Evolutionary conservation across 1,139 yeast species (phyloP).

Genomic region (Suhomyces terraborum): DNA sequence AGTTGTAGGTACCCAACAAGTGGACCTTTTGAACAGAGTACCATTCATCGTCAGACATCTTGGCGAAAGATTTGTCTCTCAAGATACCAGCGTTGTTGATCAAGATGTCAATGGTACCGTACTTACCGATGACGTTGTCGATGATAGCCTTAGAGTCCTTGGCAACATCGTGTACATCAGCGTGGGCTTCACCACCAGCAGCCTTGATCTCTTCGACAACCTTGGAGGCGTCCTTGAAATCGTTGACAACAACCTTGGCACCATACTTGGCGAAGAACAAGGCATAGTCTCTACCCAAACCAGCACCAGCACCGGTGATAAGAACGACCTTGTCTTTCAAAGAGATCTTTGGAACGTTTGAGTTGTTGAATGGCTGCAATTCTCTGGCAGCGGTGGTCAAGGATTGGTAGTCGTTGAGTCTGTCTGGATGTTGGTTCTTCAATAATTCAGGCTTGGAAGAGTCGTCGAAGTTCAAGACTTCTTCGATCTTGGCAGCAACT

Average conservation of each 20-base stretch:
- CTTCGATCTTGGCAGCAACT: conserved; percentile 67
- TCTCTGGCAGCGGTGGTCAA: conserved; percentile 54
- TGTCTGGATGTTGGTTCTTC: conserved; percentile 65
- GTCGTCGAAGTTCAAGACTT: conserved; percentile 62
- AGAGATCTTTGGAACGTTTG: conserved; percentile 52
- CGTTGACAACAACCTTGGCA: conserved; percentile 94
- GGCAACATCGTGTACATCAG: conserved; percentile 80
- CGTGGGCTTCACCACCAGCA: conserved; percentile 83
- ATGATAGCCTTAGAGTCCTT: conserved; percentile 75
- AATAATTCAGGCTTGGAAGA: conserved; percentile 53
- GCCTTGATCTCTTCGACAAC: conserved; percentile 78
- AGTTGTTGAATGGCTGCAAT: conserved; percentile 57
- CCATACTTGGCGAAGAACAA: conserved; percentile 83
- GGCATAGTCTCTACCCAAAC: conserved; percentile 92
- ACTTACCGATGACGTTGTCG: conserved; percentile 72
- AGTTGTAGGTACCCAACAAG: conserved; percentile 75
- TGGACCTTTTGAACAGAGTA: conserved; percentile 78
- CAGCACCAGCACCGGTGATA: conserved; percentile 95
- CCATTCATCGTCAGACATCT: conserved; percentile 88
- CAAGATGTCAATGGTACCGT: conserved; percentile 83
- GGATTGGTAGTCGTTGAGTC: conserved; percentile 60
- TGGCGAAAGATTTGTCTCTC: conserved; percentile 84
- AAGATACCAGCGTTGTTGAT: conserved; percentile 94
- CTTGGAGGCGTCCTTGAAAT: conserved; percentile 71
- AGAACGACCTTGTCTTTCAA: conserved; percentile 84